Conservation (phyloP, 2,329 filamentous ascomycete genomes). For the Balansia obtecta region DNA sequence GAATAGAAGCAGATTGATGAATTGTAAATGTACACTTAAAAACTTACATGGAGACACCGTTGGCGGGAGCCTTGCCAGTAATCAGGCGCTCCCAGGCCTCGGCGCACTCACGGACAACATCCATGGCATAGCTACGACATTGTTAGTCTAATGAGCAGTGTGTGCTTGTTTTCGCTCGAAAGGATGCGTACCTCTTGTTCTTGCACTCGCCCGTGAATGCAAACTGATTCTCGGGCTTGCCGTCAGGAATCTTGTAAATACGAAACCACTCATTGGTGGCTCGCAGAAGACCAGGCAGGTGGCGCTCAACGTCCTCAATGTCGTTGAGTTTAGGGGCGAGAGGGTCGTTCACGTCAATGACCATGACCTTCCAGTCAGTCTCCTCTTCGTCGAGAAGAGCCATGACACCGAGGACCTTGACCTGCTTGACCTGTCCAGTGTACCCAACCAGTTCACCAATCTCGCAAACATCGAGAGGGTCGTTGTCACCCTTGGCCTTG, state of each 20-base stretch:
- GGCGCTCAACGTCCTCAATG: constrained; percentile 96
- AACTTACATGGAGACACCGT: constrained; percentile 73
- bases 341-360: constrained; percentile 97
- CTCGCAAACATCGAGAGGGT: constrained; percentile 98
- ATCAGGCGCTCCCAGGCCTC: constrained; percentile 97
- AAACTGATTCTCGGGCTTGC: constrained; percentile 99
- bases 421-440: constrained; percentile 95
- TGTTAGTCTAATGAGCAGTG: constrained; percentile 2
- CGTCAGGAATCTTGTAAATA: constrained; percentile 99
- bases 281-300: constrained; percentile 89
- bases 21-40: constrained; percentile 12
- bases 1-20: background rate
- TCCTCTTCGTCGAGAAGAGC: constrained; percentile 98
- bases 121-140: constrained; percentile 66
- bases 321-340: constrained; percentile 94
- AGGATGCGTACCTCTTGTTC: constrained; percentile 69
- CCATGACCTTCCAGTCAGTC: constrained; percentile 99
- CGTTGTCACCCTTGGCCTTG: constrained; percentile 99
- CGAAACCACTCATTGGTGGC: constrained; percentile 99
- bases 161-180: background rate
- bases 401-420: constrained; percentile 99
- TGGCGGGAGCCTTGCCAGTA: constrained; percentile 71
- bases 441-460: constrained; percentile 97
- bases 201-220: constrained; percentile 99
- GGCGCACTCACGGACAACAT: constrained; percentile 88